phyloP scores from a whole-genome alignment of 495 filamentous ascomycete species.

The Neurospora hispaniola region DNA sequence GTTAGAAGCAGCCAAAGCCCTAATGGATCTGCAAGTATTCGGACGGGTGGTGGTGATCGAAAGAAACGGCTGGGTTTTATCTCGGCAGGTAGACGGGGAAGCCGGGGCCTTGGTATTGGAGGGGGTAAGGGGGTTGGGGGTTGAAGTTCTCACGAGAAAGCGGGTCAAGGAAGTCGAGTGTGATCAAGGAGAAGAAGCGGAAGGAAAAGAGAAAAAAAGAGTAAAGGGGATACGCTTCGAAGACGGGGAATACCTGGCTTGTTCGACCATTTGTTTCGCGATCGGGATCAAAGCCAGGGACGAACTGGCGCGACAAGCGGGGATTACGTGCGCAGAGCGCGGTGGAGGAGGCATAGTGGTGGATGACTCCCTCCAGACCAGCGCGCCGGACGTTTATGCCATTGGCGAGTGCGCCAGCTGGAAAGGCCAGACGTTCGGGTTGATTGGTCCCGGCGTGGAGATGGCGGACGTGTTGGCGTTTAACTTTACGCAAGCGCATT shows the following conservation, averaged over 20 bases:
- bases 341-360: constrained; percentile 69
- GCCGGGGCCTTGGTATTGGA: constrained; percentile 78
- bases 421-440: constrained; percentile 85
- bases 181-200: constrained; percentile 20
- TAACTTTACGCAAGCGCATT: constrained; percentile 78
- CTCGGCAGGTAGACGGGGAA: constrained; percentile 76
- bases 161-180: constrained; percentile 59
- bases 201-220: constrained; percentile 38
- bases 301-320: constrained; percentile 59
- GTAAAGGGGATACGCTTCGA: constrained; percentile 74
- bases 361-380: constrained; percentile 60
- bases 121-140: constrained; percentile 67
- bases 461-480: constrained; percentile 96
- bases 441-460: constrained; percentile 89
- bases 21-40: constrained; percentile 81
- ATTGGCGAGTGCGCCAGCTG: constrained; percentile 94
- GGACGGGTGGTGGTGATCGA: constrained; percentile 75
- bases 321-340: constrained; percentile 62
- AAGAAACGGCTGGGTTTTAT: constrained; percentile 81
- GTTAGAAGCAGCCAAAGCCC: constrained; percentile 88
- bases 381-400: constrained; percentile 66
- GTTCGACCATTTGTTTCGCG: constrained; percentile 82
- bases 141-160: constrained; percentile 77
- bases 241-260: constrained; percentile 74
- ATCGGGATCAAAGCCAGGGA: constrained; percentile 84